Percentiles rank a stretch among this genome's conserved stretches.
phyloP scores from a whole-genome alignment of 495 filamentous ascomycete species.

The Bombardia bombarda region DNA sequence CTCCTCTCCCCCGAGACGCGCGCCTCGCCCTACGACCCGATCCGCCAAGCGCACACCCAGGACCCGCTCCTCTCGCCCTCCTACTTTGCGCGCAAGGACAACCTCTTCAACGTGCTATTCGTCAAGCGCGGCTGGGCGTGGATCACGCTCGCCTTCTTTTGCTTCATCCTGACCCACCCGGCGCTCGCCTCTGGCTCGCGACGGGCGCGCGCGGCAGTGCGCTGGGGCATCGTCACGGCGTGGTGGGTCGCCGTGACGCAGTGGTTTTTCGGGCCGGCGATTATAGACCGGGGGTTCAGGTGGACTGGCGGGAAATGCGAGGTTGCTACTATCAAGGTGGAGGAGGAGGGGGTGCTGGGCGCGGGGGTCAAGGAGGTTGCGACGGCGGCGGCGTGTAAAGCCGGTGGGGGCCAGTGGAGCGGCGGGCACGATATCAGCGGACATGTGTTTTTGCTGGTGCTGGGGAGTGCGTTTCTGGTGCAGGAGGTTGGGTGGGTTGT shows the following conservation, averaged over 20 bases:
- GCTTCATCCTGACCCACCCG: slow-evolving; percentile 55
- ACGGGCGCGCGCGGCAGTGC: slow-evolving; percentile 43
- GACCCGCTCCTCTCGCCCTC: slow-evolving; percentile 53
- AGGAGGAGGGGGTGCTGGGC: slow-evolving; percentile 4
- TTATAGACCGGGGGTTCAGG: slow-evolving; percentile 80
- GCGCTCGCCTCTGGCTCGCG: slow-evolving; percentile 25
- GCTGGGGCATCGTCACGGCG: slow-evolving; percentile 63
- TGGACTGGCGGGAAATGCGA: slow-evolving; percentile 79
- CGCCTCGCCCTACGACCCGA: slow-evolving; percentile 46
- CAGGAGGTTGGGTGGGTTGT: slow-evolving; percentile 68
- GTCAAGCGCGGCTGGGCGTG: slow-evolving; percentile 95
- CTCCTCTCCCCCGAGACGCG: slow-evolving; percentile 64
- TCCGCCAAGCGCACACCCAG: slow-evolving; percentile 45
- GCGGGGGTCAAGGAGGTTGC: slow-evolving; percentile 41
- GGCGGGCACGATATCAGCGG: slow-evolving; percentile 92
- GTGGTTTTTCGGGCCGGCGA: slow-evolving; percentile 87
- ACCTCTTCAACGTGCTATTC: slow-evolving; percentile 83
- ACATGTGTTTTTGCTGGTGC: slow-evolving; percentile 86
- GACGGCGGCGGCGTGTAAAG: slow-evolving; percentile 75
- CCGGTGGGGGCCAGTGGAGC: slow-evolving; percentile 71
- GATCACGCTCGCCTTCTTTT: slow-evolving; percentile 59
- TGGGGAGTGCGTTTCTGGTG: slow-evolving; percentile 69
- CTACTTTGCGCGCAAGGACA: slow-evolving; percentile 89
- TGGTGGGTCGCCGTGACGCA: slow-evolving; percentile 82
- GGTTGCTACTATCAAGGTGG: slow-evolving; percentile 25